These are phyloP conservation scores for Colletotrichum filicis DNA, from an alignment of 2,329 filamentous ascomycete genomes.

Conservation along the genomic window DNA sequence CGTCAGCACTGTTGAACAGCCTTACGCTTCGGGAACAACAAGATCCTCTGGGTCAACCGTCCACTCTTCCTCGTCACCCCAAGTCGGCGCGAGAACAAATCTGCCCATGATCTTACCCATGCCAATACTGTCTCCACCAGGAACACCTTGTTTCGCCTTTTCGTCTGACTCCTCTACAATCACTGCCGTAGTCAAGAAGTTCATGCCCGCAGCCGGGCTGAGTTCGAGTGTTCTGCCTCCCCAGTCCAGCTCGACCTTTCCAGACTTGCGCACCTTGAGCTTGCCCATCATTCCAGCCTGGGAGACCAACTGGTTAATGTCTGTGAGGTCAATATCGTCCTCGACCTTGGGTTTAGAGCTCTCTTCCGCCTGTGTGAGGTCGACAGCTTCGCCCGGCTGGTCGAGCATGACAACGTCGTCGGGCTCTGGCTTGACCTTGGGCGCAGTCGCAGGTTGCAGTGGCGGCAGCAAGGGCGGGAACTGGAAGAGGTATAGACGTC, in stretches of 20 bases:
- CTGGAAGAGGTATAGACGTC: conserved; percentile 72
- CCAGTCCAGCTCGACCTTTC: conserved; percentile 72
- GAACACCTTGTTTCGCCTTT: conserved; percentile 54
- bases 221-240: conserved; percentile 67
- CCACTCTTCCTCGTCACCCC: conserved; percentile 69
- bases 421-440: conserved; percentile 56
- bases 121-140: conserved; percentile 64
- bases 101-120: conserved; percentile 73
- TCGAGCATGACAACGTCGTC: conserved; percentile 51
- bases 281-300: conserved; percentile 70
- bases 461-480: conserved; percentile 71
- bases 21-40: conserved; percentile 4
- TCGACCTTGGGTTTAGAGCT: conserved; percentile 38
- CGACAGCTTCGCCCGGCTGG: conserved; percentile 48
- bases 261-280: conserved; percentile 70
- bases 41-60: conserved; percentile 51
- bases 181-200: conserved; percentile 69
- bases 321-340: conserved; percentile 40
- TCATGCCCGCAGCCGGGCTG: conserved; percentile 60
- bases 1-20: neutral
- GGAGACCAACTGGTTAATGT: conserved; percentile 52
- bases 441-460: conserved; percentile 49
- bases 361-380: conserved; percentile 50
- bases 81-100: conserved; percentile 69
- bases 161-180: conserved; percentile 68